Evolutionary conservation across 257 asterid genomes (phyloP), one percentile per base, ranked within the genome.

Genomic region (Anisodus acutangulus): DNA sequence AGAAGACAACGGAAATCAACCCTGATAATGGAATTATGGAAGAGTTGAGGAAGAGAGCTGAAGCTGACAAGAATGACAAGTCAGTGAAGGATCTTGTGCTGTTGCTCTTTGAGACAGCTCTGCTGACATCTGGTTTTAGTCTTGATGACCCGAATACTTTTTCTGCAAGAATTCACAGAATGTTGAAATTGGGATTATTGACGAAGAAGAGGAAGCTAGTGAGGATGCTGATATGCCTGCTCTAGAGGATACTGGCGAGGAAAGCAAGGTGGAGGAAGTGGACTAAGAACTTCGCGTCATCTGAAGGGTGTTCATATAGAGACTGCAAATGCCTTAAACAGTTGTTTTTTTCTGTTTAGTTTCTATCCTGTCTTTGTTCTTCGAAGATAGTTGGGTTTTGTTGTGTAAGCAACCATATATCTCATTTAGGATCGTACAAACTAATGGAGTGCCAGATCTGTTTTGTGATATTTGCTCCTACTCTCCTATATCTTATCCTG

Each of bases 21-120:
- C 84, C 84, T 8, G 84, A 81, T 19, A 81, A 81, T 45, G 78
- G 84, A 26, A 81, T 81, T 54, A 62, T 81, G 84, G 84, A 81
- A 62, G 78, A 81, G 45, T 37, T 81, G 78, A 37, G 84, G 67
- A 81, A 81, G 60, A 74, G 80, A 74, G 80, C 80, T 74, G 80
- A 74, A 22, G 60, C 16, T 19, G 80, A 74, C 80, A 45, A 63
- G 37, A 63, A 45, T 10, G 74, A 81, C 62, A 81, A 81, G 31
- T 81, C 78, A 1, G 84, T 81, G 63, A 81, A 63, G 31, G 84
- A 81, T 41, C 54, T 81, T 37, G 84, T 81, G 84, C 17, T 81
- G 49, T 39, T 81, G 80, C 84, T 81, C 60, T 81, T 45, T 31
- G 84, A 81, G 78, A 63, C 84, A 19, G 78, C 59, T 8, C 15